Base-by-base conservation (phyloP, 164 flowering plant genomes). In the Stephania japonica region DNA sequence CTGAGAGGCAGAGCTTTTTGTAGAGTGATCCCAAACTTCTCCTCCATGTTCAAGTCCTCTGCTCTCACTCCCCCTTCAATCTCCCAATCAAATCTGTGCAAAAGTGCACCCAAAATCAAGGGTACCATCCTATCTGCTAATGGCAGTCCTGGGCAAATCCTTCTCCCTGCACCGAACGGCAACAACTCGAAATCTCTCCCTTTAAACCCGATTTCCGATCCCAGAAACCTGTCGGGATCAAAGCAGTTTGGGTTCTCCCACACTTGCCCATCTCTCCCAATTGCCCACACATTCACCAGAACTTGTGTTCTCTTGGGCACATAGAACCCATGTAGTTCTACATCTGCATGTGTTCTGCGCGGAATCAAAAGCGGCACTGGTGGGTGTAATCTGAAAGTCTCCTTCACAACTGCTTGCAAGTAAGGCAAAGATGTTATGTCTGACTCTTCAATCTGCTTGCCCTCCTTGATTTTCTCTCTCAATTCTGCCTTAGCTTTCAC, bases 341-440 rank as follows among this genome's bases (percentile, higher is more conserved):
- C 62, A 25, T 70, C 63, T 8, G 62, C 24, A 25, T 50, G 42
- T 49, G 72, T 63, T 70, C 41, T 70, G 53, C 26, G 72, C 1
- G 72, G 72, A 24, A 70, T 3, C 19, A 70, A 10, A 7, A 70
- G 41, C 5, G 72, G 72, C 27, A 21, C 63, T 47, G 63, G 63
- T 4, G 72, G 72, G 42, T 70, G 72, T 41, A 69, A 47, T 8
- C 71, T 44, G 21, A 69, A 47, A 12, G 71, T 69, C 42, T 69
- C 71, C 61, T 70, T 70, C 32, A 70, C 62, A 50, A 70, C 25
- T 70, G 72, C 72, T 70, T 70, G 63, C 19, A 70, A 32, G 62
- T 70, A 70, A 24, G 62, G 72, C 9, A 70, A n/a, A 14, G 5
- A 7, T 0, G 42, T 3, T 2, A 70, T 49, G 26, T 70, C 62